Percentiles rank a stretch among this genome's conserved stretches.
Conservation (phyloP, 345 rosid species). For the thale cress (Arabidopsis thaliana) region DNA sequence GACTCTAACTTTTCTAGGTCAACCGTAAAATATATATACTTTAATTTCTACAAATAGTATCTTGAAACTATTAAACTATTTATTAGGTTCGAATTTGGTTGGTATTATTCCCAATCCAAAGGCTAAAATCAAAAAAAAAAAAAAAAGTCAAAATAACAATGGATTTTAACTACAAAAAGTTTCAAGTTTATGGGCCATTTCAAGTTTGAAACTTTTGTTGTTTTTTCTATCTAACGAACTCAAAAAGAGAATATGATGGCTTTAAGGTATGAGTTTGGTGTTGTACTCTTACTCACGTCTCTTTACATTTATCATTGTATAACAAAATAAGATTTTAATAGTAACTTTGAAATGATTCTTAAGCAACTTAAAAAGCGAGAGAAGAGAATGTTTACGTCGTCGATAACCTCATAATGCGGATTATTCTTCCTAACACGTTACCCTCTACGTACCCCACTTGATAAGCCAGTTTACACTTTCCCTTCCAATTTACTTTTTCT, state of each 20-base stretch:
- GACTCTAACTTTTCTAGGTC: background rate
- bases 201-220: background rate
- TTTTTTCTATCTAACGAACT: slow-evolving; percentile 28
- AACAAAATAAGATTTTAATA: background rate
- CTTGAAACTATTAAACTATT: background rate
- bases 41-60: background rate
- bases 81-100: slow-evolving; percentile 18
- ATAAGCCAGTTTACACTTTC: slow-evolving; percentile 31
- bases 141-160: background rate
- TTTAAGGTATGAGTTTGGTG: slow-evolving; percentile 45
- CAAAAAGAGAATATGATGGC: slow-evolving; percentile 39
- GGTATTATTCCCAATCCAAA: slow-evolving; percentile 1
- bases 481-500: slow-evolving; percentile 19
- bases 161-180: background rate
- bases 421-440: slow-evolving; percentile 36
- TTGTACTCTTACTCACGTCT: slow-evolving; percentile 42
- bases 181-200: background rate
- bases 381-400: slow-evolving; percentile 44
- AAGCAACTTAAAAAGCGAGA: slow-evolving; percentile 36
- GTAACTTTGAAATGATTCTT: slow-evolving; percentile 38
- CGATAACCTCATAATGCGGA: slow-evolving; percentile 38
- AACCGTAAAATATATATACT: background rate
- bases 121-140: background rate
- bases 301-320: slow-evolving; percentile 32
- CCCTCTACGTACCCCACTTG: slow-evolving; percentile 19